Evolutionary conservation across 805 yeast genomes (phyloP), one percentile per base, ranked within the genome.

Genomic region (Alloascoidea hylecoeti): DNA sequence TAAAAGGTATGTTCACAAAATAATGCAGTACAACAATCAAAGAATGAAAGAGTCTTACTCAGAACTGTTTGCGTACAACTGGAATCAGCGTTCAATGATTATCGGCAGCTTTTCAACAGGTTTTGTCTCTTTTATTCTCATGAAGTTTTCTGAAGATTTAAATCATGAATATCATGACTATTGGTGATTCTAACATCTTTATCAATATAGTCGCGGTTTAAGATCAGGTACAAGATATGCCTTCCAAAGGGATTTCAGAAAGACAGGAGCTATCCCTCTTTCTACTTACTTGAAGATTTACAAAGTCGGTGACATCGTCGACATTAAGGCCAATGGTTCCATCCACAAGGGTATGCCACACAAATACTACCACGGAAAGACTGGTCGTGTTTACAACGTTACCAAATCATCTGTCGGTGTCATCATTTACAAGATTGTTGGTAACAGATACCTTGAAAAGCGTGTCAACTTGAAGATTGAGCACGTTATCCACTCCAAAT

Each of bases 171-270:
- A n/a, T n/a, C n/a, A n/a, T n/a, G n/a, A n/a, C n/a, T n/a, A n/a
- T n/a, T n/a, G n/a, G n/a, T n/a, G n/a, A n/a, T n/a, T n/a, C n/a
- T n/a, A n/a, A n/a, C n/a, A n/a, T n/a, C n/a, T n/a, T n/a, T n/a
- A n/a, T n/a, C n/a, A n/a, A 23, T 23, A 9, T 23, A 23, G 30
- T 23, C 30, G 30, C 75, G 98, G 98, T 81, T 88, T 85, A 80
- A 88, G 98, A 88, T 86, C 96, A 61, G 92, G 98, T 75, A 89
- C 98, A 74, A 95, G 98, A 74, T 92, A 92, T 88, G 94, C 94
- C 75, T 92, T 92, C 94, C 84, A 86, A 72, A 92, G 98, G 73
- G 97, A 89, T 80, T 92, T 81, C 88, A 88, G 83, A 79, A 66
- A 62, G 60, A 14, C 9, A 9, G 36, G 36, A 34, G 16, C n/a